Conservation (phyloP, 2,329 filamentous ascomycete genomes). For the Colletotrichum sp. region DNA sequence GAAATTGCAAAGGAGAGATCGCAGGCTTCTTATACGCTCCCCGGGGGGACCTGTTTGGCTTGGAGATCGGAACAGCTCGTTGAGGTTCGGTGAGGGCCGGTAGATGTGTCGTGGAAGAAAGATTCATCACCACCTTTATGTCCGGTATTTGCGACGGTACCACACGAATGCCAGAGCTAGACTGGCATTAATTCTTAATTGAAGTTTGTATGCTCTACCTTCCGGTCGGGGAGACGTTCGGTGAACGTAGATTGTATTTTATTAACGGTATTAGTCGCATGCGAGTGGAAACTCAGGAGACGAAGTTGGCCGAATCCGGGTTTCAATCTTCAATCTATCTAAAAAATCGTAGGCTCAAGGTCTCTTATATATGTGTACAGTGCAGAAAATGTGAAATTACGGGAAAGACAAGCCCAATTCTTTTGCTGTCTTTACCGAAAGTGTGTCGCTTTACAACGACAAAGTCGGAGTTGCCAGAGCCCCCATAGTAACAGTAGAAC, state of each 20-base stretch:
- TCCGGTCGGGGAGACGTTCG: not conserved
- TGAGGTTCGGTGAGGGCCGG: not conserved
- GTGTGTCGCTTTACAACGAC: not conserved
- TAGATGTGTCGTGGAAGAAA: not conserved
- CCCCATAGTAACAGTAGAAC: conserved; percentile 26
- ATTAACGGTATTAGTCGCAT: not conserved
- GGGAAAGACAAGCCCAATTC: not conserved
- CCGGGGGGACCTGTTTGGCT: not conserved
- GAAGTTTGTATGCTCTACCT: not conserved
- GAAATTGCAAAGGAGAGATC: accelerated
- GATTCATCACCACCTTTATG: not conserved
- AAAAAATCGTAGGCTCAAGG: not conserved
- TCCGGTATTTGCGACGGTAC: not conserved
- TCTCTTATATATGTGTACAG: not conserved
- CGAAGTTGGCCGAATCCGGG: not conserved
- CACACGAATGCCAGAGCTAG: not conserved
- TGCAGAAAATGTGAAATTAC: not conserved
- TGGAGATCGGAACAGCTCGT: not conserved
- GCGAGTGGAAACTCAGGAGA: not conserved
- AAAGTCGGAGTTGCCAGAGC: conserved; percentile 19
- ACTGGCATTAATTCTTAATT: not conserved
- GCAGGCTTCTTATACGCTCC: not conserved
- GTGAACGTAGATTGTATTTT: not conserved
- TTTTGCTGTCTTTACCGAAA: not conserved
- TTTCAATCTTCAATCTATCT: not conserved